These are phyloP conservation scores for Ophiostoma perfectum DNA, from an alignment of 2,329 filamentous ascomycete genomes.

Conservation along the genomic window DNA sequence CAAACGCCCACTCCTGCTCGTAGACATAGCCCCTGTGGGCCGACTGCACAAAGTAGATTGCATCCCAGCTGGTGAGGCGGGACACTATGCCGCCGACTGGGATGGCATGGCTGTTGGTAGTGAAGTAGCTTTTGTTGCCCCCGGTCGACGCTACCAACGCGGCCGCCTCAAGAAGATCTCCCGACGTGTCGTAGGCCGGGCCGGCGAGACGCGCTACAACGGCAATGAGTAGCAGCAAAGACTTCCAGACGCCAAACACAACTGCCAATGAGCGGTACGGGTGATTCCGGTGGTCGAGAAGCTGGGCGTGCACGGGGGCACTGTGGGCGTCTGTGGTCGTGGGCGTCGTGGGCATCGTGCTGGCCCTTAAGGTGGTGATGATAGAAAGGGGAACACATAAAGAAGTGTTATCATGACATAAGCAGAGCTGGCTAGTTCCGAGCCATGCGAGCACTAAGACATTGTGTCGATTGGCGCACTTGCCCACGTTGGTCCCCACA, in stretches of 20 bases:
- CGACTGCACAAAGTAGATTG: slow-evolving; percentile 64
- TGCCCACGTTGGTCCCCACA: neutral
- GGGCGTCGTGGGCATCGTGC: slow-evolving; percentile 7
- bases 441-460: neutral
- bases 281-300: slow-evolving; percentile 11
- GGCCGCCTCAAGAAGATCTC: slow-evolving; percentile 38
- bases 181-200: slow-evolving; percentile 72
- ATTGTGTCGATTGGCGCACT: neutral
- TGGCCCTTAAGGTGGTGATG: neutral
- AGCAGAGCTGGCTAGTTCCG: neutral
- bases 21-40: slow-evolving; percentile 61
- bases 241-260: slow-evolving; percentile 62
- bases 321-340: neutral
- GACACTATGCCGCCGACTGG: slow-evolving; percentile 37
- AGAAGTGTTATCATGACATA: neutral
- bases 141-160: slow-evolving; percentile 32
- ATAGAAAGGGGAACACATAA: neutral
- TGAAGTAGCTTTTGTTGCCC: slow-evolving; percentile 27
- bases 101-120: slow-evolving; percentile 23
- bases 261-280: slow-evolving; percentile 21
- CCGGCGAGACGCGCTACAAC: slow-evolving; percentile 44
- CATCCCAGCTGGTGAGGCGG: slow-evolving; percentile 72
- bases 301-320: neutral
- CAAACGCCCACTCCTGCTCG: slow-evolving; percentile 86
- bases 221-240: slow-evolving; percentile 58